phyloP scores from a whole-genome alignment of 805 yeast species.

The Isabelozyma pseudorhagii region DNA sequence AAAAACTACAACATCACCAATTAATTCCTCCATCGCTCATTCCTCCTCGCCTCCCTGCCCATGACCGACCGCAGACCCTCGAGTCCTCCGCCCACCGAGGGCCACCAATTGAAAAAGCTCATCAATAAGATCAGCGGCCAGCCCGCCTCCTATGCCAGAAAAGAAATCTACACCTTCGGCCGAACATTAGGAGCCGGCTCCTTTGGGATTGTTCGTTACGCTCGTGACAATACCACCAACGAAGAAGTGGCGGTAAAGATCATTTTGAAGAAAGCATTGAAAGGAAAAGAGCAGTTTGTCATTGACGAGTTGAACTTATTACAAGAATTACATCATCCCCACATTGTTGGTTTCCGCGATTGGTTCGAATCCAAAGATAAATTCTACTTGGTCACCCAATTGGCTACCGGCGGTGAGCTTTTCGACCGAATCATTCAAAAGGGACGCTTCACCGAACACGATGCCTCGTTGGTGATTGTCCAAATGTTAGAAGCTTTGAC shows the following conservation, averaged over 20 bases:
- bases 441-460: conserved; percentile 85
- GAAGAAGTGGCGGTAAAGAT: conserved; percentile 90
- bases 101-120: conserved; percentile 28
- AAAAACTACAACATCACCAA: no score
- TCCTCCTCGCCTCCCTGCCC: neutral
- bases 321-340: conserved; percentile 69
- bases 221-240: conserved; percentile 44
- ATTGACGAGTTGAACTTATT: conserved; percentile 74
- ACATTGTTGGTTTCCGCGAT: conserved; percentile 85
- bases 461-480: conserved; percentile 71
- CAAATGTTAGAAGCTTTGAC: conserved; percentile 77
- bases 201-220: conserved; percentile 87
- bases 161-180: conserved; percentile 71
- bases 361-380: conserved; percentile 94
- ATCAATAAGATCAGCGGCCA: conserved; percentile 66
- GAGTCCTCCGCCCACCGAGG: conserved; percentile 5
- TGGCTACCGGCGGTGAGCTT: conserved; percentile 95
- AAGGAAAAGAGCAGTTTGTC: conserved; percentile 74
- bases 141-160: conserved; percentile 65
- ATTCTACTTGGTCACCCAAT: conserved; percentile 88
- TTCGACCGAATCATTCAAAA: conserved; percentile 79
- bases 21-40: neutral
- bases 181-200: conserved; percentile 92
- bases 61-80: neutral
- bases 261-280: conserved; percentile 77